These are phyloP conservation scores for Phoenix dactylifera DNA, from an alignment of 176 grass and related monocot species.

Conservation along the genomic window DNA sequence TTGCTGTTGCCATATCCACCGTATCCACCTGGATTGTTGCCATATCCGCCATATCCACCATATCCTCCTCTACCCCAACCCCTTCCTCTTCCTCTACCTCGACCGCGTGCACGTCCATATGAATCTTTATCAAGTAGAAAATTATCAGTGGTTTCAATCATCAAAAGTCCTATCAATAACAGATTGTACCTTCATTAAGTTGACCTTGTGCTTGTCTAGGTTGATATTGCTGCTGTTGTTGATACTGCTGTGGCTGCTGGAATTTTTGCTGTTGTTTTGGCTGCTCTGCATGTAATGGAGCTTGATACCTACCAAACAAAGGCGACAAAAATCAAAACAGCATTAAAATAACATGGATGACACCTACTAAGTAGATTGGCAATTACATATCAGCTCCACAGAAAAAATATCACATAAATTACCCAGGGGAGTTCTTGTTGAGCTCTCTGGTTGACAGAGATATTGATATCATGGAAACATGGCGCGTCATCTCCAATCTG, in stretches of 20 bases:
- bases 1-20: background rate
- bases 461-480: slow-evolving; percentile 23
- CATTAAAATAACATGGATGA: too few relatives aligned
- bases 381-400: background rate
- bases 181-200: slow-evolving; percentile 3
- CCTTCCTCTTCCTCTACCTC: slow-evolving; percentile 10
- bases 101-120: slow-evolving; percentile 9
- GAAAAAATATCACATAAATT: background rate
- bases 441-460: slow-evolving; percentile 14
- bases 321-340: background rate
- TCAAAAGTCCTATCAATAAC: background rate
- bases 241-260: slow-evolving; percentile 4
- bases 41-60: slow-evolving; percentile 5
- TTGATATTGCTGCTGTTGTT: slow-evolving; percentile 15
- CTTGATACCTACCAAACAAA: slow-evolving; percentile 13
- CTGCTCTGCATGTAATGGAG: slow-evolving; percentile 2
- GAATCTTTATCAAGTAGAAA: slow-evolving; percentile 3
- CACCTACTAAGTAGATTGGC: too few relatives aligned
- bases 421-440: slow-evolving; percentile 13
- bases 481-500: slow-evolving; percentile 18
- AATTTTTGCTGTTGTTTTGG: slow-evolving; percentile 10
- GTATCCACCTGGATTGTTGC: background rate
- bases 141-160: background rate
- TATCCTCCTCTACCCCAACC: slow-evolving; percentile 11
- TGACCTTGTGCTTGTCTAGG: slow-evolving; percentile 8